phyloP scores from a whole-genome alignment of 305 asterid species.

The Fraxinus albicans region DNA sequence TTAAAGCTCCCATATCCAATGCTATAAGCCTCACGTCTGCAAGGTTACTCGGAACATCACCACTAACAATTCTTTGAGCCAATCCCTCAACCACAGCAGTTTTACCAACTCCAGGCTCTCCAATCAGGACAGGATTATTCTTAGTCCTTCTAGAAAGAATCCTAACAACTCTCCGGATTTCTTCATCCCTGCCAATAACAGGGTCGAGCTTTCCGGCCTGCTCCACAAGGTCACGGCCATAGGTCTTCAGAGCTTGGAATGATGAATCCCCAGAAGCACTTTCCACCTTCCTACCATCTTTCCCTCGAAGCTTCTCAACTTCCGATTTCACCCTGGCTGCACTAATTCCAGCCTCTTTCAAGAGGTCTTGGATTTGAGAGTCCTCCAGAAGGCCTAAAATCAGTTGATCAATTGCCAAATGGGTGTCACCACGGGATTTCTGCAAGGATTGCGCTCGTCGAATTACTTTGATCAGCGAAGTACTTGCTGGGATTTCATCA shows the following conservation, averaged over 20 bases:
- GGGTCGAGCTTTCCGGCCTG: conserved; percentile 91
- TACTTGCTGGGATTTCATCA: conserved; percentile 77
- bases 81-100: conserved; percentile 88
- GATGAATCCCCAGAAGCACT: conserved; percentile 80
- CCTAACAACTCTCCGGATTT: conserved; percentile 70
- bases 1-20: conserved; percentile 84
- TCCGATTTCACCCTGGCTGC: conserved; percentile 57
- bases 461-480: conserved; percentile 67
- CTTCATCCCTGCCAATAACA: conserved; percentile 85
- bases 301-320: conserved; percentile 77
- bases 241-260: conserved; percentile 75
- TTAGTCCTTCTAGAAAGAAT: conserved; percentile 85
- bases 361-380: conserved; percentile 64
- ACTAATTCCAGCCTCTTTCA: conserved; percentile 67
- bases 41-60: conserved; percentile 68
- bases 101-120: conserved; percentile 92
- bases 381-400: conserved; percentile 82
- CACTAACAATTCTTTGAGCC: conserved; percentile 77
- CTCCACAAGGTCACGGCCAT: conserved; percentile 93
- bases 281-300: conserved; percentile 74
- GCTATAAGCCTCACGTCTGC: conserved; percentile 85
- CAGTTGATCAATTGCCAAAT: conserved; percentile 81
- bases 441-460: conserved; percentile 76
- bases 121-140: conserved; percentile 82
- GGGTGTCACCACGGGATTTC: conserved; percentile 73